Evolutionary conservation across 2,329 filamentous ascomycete species (phyloP).

Genomic region (Huntiella savannae): DNA sequence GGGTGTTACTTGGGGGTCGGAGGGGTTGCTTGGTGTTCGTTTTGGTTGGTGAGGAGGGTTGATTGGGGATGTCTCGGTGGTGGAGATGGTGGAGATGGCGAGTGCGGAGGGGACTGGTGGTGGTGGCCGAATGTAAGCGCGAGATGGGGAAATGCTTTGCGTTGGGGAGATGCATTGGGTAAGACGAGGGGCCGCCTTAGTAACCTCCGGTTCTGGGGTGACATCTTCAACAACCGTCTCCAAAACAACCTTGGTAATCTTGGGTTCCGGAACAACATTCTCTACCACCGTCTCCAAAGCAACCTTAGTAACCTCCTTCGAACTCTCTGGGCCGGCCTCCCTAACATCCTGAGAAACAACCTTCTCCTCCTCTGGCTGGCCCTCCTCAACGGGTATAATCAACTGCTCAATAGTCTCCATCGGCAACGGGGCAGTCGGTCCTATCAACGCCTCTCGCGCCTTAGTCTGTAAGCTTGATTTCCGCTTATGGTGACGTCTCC

Average conservation of each 20-base stretch:
- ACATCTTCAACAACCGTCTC: too few species aligned
- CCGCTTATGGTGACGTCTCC: neutral
- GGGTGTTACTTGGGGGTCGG: neutral
- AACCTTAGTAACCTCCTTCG: too few species aligned
- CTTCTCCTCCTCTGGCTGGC: neutral
- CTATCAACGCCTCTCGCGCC: neutral
- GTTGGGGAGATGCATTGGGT: too few species aligned
- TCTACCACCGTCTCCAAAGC: too few species aligned
- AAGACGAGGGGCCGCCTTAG: too few species aligned
- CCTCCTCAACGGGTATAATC: neutral
- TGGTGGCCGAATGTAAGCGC: too few species aligned
- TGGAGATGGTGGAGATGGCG: neutral
- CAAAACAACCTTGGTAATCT: too few species aligned
- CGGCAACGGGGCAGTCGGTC: neutral
- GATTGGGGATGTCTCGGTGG: neutral
- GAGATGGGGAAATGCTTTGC: too few species aligned
- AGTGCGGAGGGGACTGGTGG: neutral
- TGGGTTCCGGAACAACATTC: too few species aligned
- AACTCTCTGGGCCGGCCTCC: too few species aligned
- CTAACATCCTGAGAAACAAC: too few species aligned
- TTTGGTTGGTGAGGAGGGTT: neutral
- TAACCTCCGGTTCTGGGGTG: too few species aligned
- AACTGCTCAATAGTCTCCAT: neutral
- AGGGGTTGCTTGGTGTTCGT: neutral
- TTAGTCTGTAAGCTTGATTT: slow-evolving; percentile 1